Conservation (phyloP, 352 stramenopile species). For the Pythium graminicola region DNA sequence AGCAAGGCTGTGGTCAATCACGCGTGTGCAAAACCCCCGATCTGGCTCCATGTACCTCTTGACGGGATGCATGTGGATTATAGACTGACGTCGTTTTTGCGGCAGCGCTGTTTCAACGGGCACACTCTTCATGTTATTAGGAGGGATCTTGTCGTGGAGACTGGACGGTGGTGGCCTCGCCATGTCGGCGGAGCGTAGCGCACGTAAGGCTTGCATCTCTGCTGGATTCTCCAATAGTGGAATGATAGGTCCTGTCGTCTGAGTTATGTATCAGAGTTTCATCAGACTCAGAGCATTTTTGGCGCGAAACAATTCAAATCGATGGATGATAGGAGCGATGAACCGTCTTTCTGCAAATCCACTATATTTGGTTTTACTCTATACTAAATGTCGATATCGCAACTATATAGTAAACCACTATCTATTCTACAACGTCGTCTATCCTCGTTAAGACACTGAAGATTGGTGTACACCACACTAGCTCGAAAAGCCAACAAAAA, state of each 20-base stretch:
- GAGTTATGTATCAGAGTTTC: neutral
- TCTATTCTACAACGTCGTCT: slow-evolving; percentile 6
- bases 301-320: slow-evolving; percentile 25
- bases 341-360: neutral
- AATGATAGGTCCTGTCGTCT: slow-evolving; percentile 11
- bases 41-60: slow-evolving; percentile 16
- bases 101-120: neutral
- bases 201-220: no score
- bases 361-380: no score
- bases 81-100: neutral
- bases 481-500: slow-evolving; percentile 21
- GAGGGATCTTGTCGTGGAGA: neutral
- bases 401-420: neutral
- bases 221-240: no score
- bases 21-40: neutral
- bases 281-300: slow-evolving; percentile 18
- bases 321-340: slow-evolving; percentile 7
- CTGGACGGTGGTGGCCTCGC: no score
- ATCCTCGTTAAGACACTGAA: slow-evolving; percentile 1
- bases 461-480: slow-evolving; percentile 17
- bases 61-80: slow-evolving; percentile 27
- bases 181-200: no score
- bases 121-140: neutral
- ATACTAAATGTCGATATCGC: no score
- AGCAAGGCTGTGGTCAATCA: neutral